phyloP scores from a whole-genome alignment of 768 basidiomycete species.

The Hericium erinaceus region DNA sequence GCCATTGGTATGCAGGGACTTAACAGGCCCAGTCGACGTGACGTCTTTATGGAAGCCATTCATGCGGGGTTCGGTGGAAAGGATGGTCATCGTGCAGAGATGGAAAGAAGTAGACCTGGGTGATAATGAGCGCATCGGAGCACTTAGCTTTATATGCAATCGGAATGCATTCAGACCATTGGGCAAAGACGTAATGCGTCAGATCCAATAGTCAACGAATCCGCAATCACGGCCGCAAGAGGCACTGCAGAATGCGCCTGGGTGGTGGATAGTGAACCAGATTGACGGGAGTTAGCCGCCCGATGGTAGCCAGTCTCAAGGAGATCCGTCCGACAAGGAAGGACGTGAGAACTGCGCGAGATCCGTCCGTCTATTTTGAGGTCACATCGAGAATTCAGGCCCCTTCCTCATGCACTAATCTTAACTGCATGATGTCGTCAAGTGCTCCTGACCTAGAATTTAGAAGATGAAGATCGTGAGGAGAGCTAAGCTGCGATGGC shows the following conservation, averaged over 20 bases:
- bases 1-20: background rate
- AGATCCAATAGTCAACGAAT: background rate
- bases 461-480: too few relatives aligned
- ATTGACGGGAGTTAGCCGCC: background rate
- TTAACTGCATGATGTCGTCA: too few relatives aligned
- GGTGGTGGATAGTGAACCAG: background rate
- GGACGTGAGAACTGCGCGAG: background rate
- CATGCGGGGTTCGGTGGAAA: constrained; percentile 6
- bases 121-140: background rate
- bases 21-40: background rate
- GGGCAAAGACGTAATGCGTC: background rate
- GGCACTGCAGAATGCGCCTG: background rate
- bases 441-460: too few relatives aligned
- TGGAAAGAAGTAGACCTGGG: background rate
- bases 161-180: background rate
- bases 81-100: constrained; percentile 9
- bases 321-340: background rate
- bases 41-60: constrained; percentile 3
- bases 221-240: background rate
- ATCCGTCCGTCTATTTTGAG: background rate
- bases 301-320: background rate
- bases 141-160: background rate
- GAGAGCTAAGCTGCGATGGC: too few relatives aligned
- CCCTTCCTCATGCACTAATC: too few relatives aligned
- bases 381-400: background rate